A percentile compares a stretch with the other conserved stretches of the same genome.
Conservation (phyloP, 2,329 filamentous ascomycete genomes). For the Thelonectria rubi region DNA sequence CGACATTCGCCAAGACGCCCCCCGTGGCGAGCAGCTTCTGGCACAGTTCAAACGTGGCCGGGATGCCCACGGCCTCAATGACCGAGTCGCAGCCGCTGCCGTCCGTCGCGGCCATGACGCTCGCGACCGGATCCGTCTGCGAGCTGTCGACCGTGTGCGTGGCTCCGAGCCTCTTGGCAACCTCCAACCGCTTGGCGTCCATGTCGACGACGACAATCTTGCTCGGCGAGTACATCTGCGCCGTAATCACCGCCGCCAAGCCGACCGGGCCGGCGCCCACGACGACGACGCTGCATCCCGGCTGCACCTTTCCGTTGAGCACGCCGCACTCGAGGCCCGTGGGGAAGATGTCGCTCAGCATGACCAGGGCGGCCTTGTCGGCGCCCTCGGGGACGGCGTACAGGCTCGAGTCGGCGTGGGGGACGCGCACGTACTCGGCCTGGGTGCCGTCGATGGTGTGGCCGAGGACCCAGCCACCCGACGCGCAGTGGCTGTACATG, state of each 20-base stretch:
- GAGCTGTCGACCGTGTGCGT: constrained; percentile 53
- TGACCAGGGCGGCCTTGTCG: constrained; percentile 55
- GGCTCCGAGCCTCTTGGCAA: constrained; percentile 60
- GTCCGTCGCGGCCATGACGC: constrained; percentile 56
- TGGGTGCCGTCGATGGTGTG: constrained; percentile 63
- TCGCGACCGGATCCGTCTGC: constrained; percentile 47
- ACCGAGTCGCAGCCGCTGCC: constrained; percentile 64
- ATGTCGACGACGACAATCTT: constrained; percentile 62
- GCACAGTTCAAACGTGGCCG: constrained; percentile 61
- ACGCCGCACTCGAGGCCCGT: constrained; percentile 65
- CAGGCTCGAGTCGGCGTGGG: constrained; percentile 59
- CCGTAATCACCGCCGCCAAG: constrained; percentile 62
- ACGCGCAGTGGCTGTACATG: constrained; percentile 62
- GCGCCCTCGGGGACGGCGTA: constrained; percentile 54
- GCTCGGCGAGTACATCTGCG: constrained; percentile 62
- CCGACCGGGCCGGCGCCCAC: constrained; percentile 66
- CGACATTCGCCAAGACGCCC: constrained; percentile 65
- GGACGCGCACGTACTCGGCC: constrained; percentile 65
- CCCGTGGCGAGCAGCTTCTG: constrained; percentile 63
- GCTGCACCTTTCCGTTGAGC: constrained; percentile 59
- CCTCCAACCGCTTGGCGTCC: constrained; percentile 57
- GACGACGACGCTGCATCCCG: constrained; percentile 61
- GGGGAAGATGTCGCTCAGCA: constrained; percentile 65
- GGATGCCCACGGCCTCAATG: constrained; percentile 66
- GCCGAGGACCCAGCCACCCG: constrained; percentile 64